These are phyloP conservation scores for Hypseocharis bilobata DNA, from an alignment of 441 rosid genomes.

Conservation along the genomic window DNA sequence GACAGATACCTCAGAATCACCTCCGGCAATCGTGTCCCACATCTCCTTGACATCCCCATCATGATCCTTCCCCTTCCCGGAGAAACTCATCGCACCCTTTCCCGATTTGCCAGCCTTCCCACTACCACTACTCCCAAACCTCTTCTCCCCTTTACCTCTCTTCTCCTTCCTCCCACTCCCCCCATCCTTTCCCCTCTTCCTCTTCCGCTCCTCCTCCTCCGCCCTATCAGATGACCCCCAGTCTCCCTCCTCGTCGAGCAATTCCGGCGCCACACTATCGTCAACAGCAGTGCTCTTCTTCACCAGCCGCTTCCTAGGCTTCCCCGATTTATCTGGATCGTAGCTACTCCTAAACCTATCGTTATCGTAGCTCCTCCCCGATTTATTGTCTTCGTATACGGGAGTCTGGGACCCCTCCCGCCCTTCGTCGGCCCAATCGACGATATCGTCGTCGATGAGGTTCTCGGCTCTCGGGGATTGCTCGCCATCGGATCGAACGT, in stretches of 20 bases:
- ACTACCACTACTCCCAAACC: slow-evolving; percentile 22
- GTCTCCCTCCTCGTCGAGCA: slow-evolving; percentile 44
- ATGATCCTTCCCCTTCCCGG: slow-evolving; percentile 20
- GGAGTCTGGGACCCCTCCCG: slow-evolving; percentile 66
- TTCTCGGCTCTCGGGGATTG: slow-evolving; percentile 44
- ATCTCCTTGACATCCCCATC: slow-evolving; percentile 69
- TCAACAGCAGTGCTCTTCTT: slow-evolving; percentile 45
- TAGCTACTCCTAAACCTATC: too few species aligned
- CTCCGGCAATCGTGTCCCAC: slow-evolving; percentile 82
- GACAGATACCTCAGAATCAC: slow-evolving; percentile 67
- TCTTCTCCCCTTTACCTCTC: slow-evolving; percentile 33
- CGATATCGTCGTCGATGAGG: slow-evolving; percentile 49
- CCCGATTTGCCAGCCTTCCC: slow-evolving; percentile 38
- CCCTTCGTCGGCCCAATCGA: slow-evolving; percentile 35
- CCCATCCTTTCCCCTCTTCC: slow-evolving; percentile 34
- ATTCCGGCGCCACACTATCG: slow-evolving; percentile 36
- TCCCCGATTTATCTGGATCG: slow-evolving; percentile 13
- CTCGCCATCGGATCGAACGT: slow-evolving; percentile 55
- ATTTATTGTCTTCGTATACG: too few species aligned
- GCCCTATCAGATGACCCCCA: slow-evolving; percentile 32
- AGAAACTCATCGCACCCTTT: slow-evolving; percentile 35
- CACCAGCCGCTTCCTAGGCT: slow-evolving; percentile 72
- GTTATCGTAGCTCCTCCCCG: too few species aligned
- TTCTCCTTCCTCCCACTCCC: slow-evolving; percentile 44
- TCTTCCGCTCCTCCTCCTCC: slow-evolving; percentile 53